Base-by-base conservation (phyloP, 1,284 basidiomycete species). In the Microbotryomycetes sp. region DNA sequence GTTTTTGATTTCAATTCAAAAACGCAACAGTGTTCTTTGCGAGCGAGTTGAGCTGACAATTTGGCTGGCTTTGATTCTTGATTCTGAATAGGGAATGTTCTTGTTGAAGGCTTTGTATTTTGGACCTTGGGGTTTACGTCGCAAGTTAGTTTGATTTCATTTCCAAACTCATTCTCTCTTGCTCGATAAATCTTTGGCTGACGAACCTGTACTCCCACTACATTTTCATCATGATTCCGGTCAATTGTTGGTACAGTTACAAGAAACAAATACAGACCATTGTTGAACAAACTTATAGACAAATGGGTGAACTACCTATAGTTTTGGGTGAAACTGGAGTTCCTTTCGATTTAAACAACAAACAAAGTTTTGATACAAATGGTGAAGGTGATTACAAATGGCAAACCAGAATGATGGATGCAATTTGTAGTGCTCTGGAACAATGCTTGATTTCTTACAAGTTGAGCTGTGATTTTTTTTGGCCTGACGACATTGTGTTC, bases 271-370 rank as follows among this genome's bases (percentile, higher is more conserved):
- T 96, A 49, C 78, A 80, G n/a, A 92, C 85, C 64, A 82, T 94
- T 49, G 83, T 89, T 4, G 79, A 86, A 54, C 80, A 81, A 32
- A 84, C 81, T 0, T 83, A 88, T 68, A 75, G 80, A 32, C 79
- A 82, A 3, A 79, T 94, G 0, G 88, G 87, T 28, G 87, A 91
- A 71, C 81, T 78, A 14, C 92, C 92, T 9, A 82, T 90, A 36
- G 77, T 94, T 7, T 83, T 97, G 65, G 92, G 92, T 28, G 92
- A 97, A 75, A 89, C 87, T 67, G 92, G 92, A 32, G 81, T 94
- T 45, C 92, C 92, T 0, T 92, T 96, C 85, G 92, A 97, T 71
- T 82, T 94, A 80, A 94, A 96, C 74, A 77, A 83, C 46, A 82
- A 83, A 60, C 81, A 83, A 68, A 88, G 88, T 0, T 87, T 93